Conservation (phyloP, 2,329 filamentous ascomycete species). For the Sclerotinia sclerotiorum region DNA sequence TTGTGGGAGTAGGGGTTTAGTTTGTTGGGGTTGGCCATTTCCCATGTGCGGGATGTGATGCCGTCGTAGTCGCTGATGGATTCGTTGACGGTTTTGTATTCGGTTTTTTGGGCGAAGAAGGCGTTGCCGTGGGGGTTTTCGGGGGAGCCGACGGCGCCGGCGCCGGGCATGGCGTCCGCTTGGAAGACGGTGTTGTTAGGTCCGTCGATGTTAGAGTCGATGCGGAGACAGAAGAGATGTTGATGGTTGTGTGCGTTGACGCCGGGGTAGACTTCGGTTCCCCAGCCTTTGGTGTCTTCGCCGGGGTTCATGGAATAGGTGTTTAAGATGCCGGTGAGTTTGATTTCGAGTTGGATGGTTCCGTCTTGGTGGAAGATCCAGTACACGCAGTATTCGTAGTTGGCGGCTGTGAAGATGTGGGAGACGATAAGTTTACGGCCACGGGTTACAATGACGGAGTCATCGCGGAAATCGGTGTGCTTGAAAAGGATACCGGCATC, state of each 20-base stretch:
- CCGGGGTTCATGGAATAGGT: conserved; percentile 79
- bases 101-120: conserved; percentile 82
- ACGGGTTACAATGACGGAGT: conserved; percentile 81
- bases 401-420: conserved; percentile 91
- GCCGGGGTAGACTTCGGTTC: conserved; percentile 83
- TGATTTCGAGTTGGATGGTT: conserved; percentile 87
- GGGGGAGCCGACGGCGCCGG: conserved; percentile 72
- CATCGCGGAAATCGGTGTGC: conserved; percentile 89
- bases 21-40: conserved; percentile 81
- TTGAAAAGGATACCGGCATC: conserved; percentile 92
- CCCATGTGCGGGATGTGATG: conserved; percentile 78
- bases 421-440: conserved; percentile 83
- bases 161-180: conserved; percentile 69
- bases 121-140: conserved; percentile 90
- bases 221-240: conserved; percentile 86
- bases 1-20: conserved; percentile 85
- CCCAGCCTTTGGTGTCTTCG: conserved; percentile 84
- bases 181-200: conserved; percentile 82
- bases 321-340: conserved; percentile 89
- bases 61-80: conserved; percentile 80
- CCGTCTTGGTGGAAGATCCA: conserved; percentile 94
- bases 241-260: conserved; percentile 97
- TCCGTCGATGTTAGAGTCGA: conserved; percentile 86
- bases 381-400: conserved; percentile 88
- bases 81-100: conserved; percentile 67